A percentile compares a stretch with the other conserved stretches of the same genome.
phyloP scores from a whole-genome alignment of 2,329 filamentous ascomycete genomes.

The Penicillium sp. region DNA sequence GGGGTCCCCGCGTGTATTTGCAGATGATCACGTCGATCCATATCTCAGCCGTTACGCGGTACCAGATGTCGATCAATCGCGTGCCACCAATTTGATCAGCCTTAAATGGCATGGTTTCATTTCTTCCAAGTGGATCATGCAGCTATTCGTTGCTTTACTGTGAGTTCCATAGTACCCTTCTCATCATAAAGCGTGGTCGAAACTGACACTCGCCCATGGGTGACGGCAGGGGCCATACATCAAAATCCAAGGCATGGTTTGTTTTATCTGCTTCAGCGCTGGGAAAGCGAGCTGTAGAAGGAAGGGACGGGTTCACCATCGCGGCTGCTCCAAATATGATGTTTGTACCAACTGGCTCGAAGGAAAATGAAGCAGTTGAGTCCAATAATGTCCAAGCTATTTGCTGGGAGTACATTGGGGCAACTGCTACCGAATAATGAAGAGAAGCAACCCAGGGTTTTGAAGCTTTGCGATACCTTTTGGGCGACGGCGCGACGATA shows the following conservation, averaged over 20 bases:
- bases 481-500: not conserved
- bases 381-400: slow-evolving; percentile 22
- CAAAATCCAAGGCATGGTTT: slow-evolving; percentile 30
- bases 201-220: slow-evolving; percentile 15
- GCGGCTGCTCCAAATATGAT: slow-evolving; percentile 12
- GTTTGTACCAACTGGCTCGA: slow-evolving; percentile 4
- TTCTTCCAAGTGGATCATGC: slow-evolving; percentile 37
- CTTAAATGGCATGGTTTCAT: slow-evolving; percentile 45
- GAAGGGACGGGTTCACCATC: slow-evolving; percentile 40
- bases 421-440: slow-evolving; percentile 19
- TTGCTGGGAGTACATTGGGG: slow-evolving; percentile 41
- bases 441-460: not conserved
- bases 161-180: slow-evolving; percentile 24
- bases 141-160: slow-evolving; percentile 35
- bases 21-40: slow-evolving; percentile 39
- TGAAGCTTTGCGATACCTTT: not conserved
- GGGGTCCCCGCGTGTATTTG: slow-evolving; percentile 36
- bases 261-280: slow-evolving; percentile 32
- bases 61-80: slow-evolving; percentile 28
- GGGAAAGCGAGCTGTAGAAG: slow-evolving; percentile 36
- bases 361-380: not conserved
- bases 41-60: slow-evolving; percentile 44
- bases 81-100: slow-evolving; percentile 29
- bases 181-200: not conserved
- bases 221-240: slow-evolving; percentile 13